A percentile compares a stretch with the other conserved stretches of the same genome.
These are phyloP conservation scores for Chrysanthemum makinoi DNA, from an alignment of 129 eudicot species.

Conservation along the genomic window DNA sequence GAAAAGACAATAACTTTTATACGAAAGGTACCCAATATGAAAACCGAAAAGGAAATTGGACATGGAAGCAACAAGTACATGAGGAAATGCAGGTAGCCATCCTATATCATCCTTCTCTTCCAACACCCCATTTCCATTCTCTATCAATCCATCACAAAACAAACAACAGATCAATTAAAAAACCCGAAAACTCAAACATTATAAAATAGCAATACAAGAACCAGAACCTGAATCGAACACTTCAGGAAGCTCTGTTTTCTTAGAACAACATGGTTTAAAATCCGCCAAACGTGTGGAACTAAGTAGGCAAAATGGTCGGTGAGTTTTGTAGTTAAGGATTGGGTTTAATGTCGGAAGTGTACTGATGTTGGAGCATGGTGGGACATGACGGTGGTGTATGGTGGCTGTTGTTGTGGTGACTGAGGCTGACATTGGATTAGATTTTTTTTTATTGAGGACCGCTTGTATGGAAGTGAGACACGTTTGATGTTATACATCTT, in stretches of 20 bases:
- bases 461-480: too few species aligned
- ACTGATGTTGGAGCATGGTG: conserved; percentile 18
- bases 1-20: neutral
- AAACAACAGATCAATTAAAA: neutral
- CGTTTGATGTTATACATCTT: too few species aligned
- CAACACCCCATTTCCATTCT: conserved; percentile 20
- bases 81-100: conserved; percentile 83
- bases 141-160: conserved; percentile 30
- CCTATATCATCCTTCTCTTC: conserved; percentile 51
- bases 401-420: conserved; percentile 13
- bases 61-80: conserved; percentile 70
- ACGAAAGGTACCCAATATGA: conserved; percentile 61
- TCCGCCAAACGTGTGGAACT: conserved; percentile 7
- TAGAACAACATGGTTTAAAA: conserved; percentile 31
- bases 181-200: neutral
- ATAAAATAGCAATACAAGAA: conserved; percentile 8
- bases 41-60: conserved; percentile 88
- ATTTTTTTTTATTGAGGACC: neutral
- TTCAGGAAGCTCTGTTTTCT: conserved; percentile 35
- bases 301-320: conserved; percentile 17
- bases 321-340: conserved; percentile 10
- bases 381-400: conserved; percentile 13
- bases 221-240: conserved; percentile 30
- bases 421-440: conserved; percentile 24
- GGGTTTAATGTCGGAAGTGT: conserved; percentile 19